Conservation (phyloP, 2,329 filamentous ascomycete species). For the Emmonsiellopsis sp. region DNA sequence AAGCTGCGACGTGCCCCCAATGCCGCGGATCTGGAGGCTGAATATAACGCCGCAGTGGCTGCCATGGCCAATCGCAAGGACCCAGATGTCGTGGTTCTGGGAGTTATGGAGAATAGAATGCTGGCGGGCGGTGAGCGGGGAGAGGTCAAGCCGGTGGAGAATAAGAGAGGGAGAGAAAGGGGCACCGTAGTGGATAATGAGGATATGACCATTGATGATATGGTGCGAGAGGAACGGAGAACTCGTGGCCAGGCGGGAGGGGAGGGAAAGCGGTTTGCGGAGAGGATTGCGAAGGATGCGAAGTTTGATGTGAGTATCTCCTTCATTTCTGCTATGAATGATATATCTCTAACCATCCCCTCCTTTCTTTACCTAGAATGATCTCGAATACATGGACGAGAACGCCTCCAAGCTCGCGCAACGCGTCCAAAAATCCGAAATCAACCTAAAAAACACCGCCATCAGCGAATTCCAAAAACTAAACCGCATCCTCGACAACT, state of each 20-base stretch:
- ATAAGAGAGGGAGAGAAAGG: constrained; percentile 71
- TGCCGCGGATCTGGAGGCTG: constrained; percentile 64
- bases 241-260: constrained; percentile 69
- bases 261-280: constrained; percentile 73
- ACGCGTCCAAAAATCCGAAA: constrained; percentile 76
- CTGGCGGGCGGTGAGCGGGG: constrained; percentile 63
- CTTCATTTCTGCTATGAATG: not conserved
- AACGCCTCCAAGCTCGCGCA: constrained; percentile 85
- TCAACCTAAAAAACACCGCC: constrained; percentile 78
- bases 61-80: constrained; percentile 49
- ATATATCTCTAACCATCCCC: constrained; percentile 7
- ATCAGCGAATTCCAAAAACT: constrained; percentile 85
- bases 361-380: constrained; percentile 41
- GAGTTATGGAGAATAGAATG: constrained; percentile 82
- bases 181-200: constrained; percentile 83
- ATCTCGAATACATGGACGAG: constrained; percentile 95
- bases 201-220: constrained; percentile 93
- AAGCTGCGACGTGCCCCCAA: constrained; percentile 72
- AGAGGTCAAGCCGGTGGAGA: constrained; percentile 71
- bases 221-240: constrained; percentile 88
- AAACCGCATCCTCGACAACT: constrained; percentile 74
- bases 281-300: constrained; percentile 84
- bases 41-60: constrained; percentile 70
- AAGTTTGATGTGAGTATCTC: constrained; percentile 59
- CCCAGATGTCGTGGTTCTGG: constrained; percentile 66